phyloP scores from a whole-genome alignment of 495 filamentous ascomycete species.

The Neurospora cerealis region DNA sequence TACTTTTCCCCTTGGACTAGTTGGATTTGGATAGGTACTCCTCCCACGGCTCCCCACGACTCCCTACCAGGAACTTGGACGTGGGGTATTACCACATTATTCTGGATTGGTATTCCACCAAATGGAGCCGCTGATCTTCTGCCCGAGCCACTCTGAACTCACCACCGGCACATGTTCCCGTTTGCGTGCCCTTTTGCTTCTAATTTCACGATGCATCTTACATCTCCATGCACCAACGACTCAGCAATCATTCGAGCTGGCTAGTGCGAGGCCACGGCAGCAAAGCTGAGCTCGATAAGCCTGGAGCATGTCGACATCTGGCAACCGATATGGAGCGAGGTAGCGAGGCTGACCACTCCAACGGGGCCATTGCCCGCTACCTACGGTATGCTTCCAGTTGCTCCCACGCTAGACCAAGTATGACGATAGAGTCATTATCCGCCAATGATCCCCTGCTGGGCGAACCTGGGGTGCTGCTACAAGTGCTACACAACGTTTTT shows the following conservation, averaged over 20 bases:
- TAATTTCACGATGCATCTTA: not conserved
- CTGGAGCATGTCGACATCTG: not conserved
- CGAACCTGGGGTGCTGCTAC: not conserved
- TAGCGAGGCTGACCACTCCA: not conserved
- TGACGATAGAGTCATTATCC: not conserved
- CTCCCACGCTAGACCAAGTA: not conserved
- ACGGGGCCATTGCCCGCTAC: not conserved
- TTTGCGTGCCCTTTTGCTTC: not conserved
- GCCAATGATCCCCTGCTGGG: not conserved
- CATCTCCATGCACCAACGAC: not conserved
- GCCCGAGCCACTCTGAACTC: not conserved
- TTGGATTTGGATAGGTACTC: not conserved
- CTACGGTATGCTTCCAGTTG: not conserved
- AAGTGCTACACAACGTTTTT: not conserved
- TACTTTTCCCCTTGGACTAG: not conserved
- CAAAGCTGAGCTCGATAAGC: not conserved
- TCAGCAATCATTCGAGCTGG: not conserved
- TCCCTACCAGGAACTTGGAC: not conserved
- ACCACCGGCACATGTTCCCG: not conserved
- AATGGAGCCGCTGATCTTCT: not conserved
- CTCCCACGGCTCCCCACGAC: not conserved
- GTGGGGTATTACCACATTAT: not conserved
- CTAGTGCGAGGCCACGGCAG: not conserved
- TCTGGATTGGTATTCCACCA: not conserved
- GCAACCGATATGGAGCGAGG: not conserved